Evolutionary conservation across 2,329 filamentous ascomycete genomes (phyloP), one percentile per base, ranked within the genome.

Genomic region (Waltergamsia citrina): DNA sequence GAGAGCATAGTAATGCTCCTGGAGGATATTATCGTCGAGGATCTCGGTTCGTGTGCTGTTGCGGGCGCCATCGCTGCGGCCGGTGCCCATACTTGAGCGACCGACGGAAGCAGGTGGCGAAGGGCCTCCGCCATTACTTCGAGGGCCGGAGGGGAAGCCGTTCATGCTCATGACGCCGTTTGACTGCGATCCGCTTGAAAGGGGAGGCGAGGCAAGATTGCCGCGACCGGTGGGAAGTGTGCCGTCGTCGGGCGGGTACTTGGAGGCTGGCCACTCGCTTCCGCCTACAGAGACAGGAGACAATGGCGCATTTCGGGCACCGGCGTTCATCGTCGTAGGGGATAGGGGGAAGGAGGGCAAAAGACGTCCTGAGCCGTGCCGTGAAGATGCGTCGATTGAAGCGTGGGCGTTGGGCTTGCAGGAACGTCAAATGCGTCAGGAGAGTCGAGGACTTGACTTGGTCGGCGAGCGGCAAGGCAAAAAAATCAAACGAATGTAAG

Each of bases 91-190:
- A 57, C 86, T 95, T 33, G 85, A 93, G 42, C 84, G 74, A 41
- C 83, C 85, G 45, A 95, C 70, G 5, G 90, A 96, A 43, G 81
- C 85, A 18, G 92, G 90, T 35, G 90, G 88, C 33, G 90, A 95
- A 34, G 90, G 76, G 18, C 69, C 74, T 44, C 72, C 74, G 44
- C 72, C 73, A 41, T 62, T 63, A 53, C 63, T 74, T 60, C 65
- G 69, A 56, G 66, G 71, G 41, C 62, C 67, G 21, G 69, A 53
- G 33, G 72, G 63, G 49, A 74, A 77, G 48, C 64, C 69, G 58
- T 75, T 81, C 65, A 81, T 75, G 46, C 67, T 69, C 49, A 69
- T 68, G 49, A 44, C 48, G 49, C 62, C 61, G 63, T 67, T 67
- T 14, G 35, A 33, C 63, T 67, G 67, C 43, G 71, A 68, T 51